Base-by-base conservation (phyloP, 495 filamentous ascomycete species). In the Xylona heveae region DNA sequence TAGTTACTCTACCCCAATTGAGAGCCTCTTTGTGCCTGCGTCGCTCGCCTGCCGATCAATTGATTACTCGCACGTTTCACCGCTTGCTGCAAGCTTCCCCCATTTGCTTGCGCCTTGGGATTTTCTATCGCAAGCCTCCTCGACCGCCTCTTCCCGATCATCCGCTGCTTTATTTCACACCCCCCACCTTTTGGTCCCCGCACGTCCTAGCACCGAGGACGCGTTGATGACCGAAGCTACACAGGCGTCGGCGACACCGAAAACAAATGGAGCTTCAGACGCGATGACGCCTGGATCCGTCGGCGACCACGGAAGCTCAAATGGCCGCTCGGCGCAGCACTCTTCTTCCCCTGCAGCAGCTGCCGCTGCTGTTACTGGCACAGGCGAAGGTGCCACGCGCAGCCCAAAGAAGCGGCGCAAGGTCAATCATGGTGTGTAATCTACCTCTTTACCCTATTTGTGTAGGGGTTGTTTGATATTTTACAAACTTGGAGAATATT, bases 361-460 rank as follows among this genome's bases (percentile, higher is more conserved):
- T 30, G 44, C 53, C 42, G 38, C 39, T 45, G 42, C 46, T 41
- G 45, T 51, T 42, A 44, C 52, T 29, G 38, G 47, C 39, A 42
- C 47, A 36, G 56, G 13, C 4, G 16, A 16, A 3, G 13, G 8
- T 7, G 7, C 23, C 7, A 25, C 8, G 8, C 23, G 23, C 23
- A 80, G 73, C 47, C 72, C 78, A 14, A 92, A 88, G 65, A 97
- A 93, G 68, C 68, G 90, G 57, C 78, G 84, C 58, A 99, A 99
- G 64, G 88, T 99, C 46, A 95, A 94, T 68, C 90, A 99, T 67
- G 88, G 85, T 92, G 69, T 64, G 71, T 54, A 36, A 19, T 33
- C 26, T 19, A 30, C 24, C 16, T 28, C 19, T 30, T n/a, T 21
- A 33, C 37, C 30, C 47, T 47, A 43, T 44, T 50, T 30, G 38